Conservation (phyloP, 2,329 filamentous ascomycete species). For the Zalaria obscura region DNA sequence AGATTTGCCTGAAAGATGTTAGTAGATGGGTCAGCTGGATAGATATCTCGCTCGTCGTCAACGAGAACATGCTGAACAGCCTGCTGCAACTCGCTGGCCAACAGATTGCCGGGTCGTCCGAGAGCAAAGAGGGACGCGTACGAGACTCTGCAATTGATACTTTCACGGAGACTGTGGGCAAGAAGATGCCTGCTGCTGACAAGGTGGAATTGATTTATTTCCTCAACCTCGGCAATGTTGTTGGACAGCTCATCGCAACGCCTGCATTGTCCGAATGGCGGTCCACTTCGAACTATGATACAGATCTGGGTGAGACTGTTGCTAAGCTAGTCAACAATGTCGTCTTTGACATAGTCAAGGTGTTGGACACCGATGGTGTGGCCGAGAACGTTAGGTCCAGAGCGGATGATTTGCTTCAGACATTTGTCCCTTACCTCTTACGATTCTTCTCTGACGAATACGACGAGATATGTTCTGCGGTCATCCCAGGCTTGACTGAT, state of each 20-base stretch:
- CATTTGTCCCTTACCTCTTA: slow-evolving; percentile 74
- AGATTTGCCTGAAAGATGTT: slow-evolving; percentile 81
- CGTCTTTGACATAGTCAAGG: slow-evolving; percentile 72
- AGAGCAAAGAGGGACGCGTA: slow-evolving; percentile 53
- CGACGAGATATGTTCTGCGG: slow-evolving; percentile 92
- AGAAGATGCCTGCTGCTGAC: slow-evolving; percentile 91
- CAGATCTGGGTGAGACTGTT: slow-evolving; percentile 85
- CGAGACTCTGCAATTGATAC: slow-evolving; percentile 87
- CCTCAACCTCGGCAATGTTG: slow-evolving; percentile 73
- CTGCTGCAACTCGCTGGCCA: slow-evolving; percentile 78
- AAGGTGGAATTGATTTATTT: slow-evolving; percentile 91
- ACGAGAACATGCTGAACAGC: slow-evolving; percentile 70
- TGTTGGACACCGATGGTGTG: slow-evolving; percentile 56
- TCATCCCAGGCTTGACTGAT: slow-evolving; percentile 86
- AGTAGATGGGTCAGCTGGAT: slow-evolving; percentile 99
- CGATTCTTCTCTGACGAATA: slow-evolving; percentile 97
- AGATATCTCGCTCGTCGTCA: slow-evolving; percentile 86
- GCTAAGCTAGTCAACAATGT: slow-evolving; percentile 91
- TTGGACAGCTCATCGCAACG: slow-evolving; percentile 73
- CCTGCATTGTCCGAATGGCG: slow-evolving; percentile 66
- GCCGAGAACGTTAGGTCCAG: slow-evolving; percentile 52
- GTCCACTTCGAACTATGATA: slow-evolving; percentile 79
- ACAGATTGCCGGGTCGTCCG: slow-evolving; percentile 43
- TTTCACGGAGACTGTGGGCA: slow-evolving; percentile 87
- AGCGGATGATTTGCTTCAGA: slow-evolving; percentile 68